A percentile compares a stretch with the other conserved stretches of the same genome.
Conservation (phyloP, 768 basidiomycete genomes). For the Megacollybia marginata region DNA sequence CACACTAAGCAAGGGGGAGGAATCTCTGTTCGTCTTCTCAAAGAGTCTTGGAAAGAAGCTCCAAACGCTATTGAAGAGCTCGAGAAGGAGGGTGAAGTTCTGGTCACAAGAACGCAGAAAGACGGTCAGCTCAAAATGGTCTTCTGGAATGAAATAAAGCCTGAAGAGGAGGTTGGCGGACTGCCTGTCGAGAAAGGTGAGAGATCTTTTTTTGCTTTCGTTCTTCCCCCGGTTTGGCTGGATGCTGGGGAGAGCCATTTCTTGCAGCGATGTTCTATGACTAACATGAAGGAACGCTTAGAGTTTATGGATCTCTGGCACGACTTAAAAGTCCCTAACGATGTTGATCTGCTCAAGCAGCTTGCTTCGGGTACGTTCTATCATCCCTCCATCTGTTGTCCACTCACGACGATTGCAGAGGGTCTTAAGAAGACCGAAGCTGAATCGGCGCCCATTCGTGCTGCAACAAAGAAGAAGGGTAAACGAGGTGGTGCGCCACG, state of each 20-base stretch:
- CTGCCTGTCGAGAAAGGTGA: conserved; percentile 71
- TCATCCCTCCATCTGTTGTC: conserved; percentile 1
- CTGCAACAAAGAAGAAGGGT: conserved; percentile 67
- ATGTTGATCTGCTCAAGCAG: conserved; percentile 73
- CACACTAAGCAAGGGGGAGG: conserved; percentile 81
- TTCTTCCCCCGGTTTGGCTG: not conserved
- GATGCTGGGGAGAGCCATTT: not conserved
- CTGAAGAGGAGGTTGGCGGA: conserved; percentile 64
- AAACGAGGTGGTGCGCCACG: conserved; percentile 69
- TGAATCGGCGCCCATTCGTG: conserved; percentile 40
- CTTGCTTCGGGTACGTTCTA: conserved; percentile 56
- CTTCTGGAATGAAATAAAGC: conserved; percentile 86
- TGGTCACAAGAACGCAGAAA: conserved; percentile 83
- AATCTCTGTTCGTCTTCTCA: conserved; percentile 73
- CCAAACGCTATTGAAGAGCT: conserved; percentile 79
- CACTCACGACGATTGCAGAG: conserved; percentile 26
- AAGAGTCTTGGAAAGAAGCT: conserved; percentile 90
- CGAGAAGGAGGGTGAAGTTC: conserved; percentile 82
- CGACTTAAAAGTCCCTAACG: conserved; percentile 74
- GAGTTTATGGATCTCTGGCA: conserved; percentile 90
- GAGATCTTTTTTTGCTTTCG: conserved; percentile 11
- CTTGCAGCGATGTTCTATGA: not conserved
- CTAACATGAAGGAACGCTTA: conserved; percentile 19
- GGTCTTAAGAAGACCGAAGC: conserved; percentile 70
- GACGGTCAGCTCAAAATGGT: conserved; percentile 81